Evolutionary conservation across 306 rosid genomes (phyloP).

Genomic region (Cajanus cajan): DNA sequence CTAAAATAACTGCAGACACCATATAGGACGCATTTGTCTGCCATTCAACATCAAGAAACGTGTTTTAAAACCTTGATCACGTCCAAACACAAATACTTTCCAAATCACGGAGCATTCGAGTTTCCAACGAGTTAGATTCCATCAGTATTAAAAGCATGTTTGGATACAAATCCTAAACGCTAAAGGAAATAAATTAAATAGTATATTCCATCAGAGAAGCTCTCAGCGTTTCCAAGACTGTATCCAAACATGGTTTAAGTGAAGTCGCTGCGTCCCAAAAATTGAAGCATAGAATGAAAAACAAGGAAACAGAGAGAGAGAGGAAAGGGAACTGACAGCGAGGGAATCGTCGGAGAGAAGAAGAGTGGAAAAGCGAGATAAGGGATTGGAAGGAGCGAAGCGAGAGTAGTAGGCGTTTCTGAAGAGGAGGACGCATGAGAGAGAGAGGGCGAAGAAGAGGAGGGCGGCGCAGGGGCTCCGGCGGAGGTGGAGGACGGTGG

Average conservation of each 20-base stretch:
- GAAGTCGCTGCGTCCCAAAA: too few relatives aligned
- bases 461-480: constrained; percentile 32
- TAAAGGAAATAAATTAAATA: too few relatives aligned
- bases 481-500: constrained; percentile 19
- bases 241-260: too few relatives aligned
- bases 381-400: constrained; percentile 32
- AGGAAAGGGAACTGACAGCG: constrained; percentile 40
- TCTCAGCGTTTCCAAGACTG: too few relatives aligned
- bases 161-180: too few relatives aligned
- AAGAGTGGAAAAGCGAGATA: constrained; percentile 11
- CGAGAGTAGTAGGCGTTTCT: constrained; percentile 41
- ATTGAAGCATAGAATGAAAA: too few relatives aligned
- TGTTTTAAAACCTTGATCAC: neutral
- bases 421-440: constrained; percentile 49
- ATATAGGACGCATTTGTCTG: too few relatives aligned
- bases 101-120: neutral
- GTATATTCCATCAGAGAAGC: too few relatives aligned
- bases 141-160: too few relatives aligned
- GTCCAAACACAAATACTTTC: neutral
- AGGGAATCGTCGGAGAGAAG: constrained; percentile 33
- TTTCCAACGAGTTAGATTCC: too few relatives aligned
- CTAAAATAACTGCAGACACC: too few relatives aligned
- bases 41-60: too few relatives aligned
- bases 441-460: constrained; percentile 43
- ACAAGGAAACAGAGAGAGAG: neutral